Evolutionary conservation across 2,329 filamentous ascomycete species (phyloP).

Genomic region (Chlorencoelia australis): DNA sequence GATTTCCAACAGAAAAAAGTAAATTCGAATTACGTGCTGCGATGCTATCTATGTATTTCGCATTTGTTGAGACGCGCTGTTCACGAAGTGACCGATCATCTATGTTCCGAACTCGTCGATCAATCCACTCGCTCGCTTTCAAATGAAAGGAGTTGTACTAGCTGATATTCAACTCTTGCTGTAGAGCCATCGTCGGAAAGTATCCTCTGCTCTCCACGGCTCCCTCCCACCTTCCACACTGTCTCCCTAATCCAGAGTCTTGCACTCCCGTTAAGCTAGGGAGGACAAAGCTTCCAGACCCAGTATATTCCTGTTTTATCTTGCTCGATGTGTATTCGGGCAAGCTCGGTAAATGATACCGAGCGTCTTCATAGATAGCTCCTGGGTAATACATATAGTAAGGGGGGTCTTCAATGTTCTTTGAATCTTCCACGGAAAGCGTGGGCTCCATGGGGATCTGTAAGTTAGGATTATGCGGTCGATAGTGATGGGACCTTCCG

Average conservation of each 20-base stretch:
- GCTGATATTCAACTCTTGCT: constrained; percentile 25
- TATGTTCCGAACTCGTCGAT: too few relatives aligned
- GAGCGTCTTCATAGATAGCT: constrained; percentile 21
- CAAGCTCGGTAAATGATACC: constrained; percentile 20
- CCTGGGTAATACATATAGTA: constrained; percentile 26
- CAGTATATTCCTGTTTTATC: constrained; percentile 22
- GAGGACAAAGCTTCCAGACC: constrained; percentile 15
- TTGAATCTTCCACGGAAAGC: constrained; percentile 24
- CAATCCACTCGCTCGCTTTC: too few relatives aligned
- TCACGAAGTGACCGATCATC: too few relatives aligned
- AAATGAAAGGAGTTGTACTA: too few relatives aligned
- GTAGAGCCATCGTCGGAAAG: constrained; percentile 22
- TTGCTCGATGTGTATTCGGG: constrained; percentile 18
- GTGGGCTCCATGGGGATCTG: constrained; percentile 26
- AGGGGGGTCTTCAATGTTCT: constrained; percentile 21
- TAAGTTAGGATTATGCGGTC: constrained; percentile 14
- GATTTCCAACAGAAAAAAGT: too few relatives aligned
- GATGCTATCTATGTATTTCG: too few relatives aligned
- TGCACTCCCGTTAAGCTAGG: constrained; percentile 19
- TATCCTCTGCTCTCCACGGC: constrained; percentile 21
- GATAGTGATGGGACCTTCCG: constrained; percentile 21
- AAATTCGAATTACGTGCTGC: too few relatives aligned
- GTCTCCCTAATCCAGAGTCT: constrained; percentile 14
- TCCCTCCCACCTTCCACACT: constrained; percentile 27
- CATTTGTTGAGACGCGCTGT: too few relatives aligned